These are phyloP conservation scores for Boletus barrowsii DNA, from an alignment of 768 basidiomycete genomes.

Conservation along the genomic window DNA sequence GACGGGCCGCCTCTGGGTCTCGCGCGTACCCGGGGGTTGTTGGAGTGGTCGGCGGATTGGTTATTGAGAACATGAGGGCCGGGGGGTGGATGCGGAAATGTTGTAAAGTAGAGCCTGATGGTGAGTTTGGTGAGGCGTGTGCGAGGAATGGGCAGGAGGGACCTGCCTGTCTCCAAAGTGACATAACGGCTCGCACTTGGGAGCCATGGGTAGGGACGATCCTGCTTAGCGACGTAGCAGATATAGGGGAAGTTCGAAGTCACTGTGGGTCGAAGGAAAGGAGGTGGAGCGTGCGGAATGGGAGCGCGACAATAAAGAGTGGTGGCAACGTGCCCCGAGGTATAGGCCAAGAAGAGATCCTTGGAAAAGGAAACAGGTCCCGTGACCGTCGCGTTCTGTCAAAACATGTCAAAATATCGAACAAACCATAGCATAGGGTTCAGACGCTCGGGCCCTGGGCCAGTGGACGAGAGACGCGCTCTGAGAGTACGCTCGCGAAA, in stretches of 20 bases:
- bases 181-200: conserved; percentile 71
- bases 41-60: conserved; percentile 46
- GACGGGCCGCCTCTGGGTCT: conserved; percentile 58
- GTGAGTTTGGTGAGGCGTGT: conserved; percentile 1
- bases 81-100: conserved; percentile 78
- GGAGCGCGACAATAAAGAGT: conserved; percentile 23
- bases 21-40: conserved; percentile 61
- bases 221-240: conserved; percentile 2
- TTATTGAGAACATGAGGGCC: conserved; percentile 62
- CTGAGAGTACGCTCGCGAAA: not conserved
- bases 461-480: not conserved
- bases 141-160: conserved; percentile 9
- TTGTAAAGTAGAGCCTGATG: conserved; percentile 80
- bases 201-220: conserved; percentile 32
- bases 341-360: not conserved
- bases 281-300: conserved; percentile 3
- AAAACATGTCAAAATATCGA: conserved; percentile 24
- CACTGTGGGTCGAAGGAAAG: not conserved
- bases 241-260: not conserved
- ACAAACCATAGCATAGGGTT: conserved; percentile 25
- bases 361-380: conserved; percentile 34
- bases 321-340: conserved; percentile 31
- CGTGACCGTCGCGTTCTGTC: conserved; percentile 36
- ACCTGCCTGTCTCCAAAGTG: conserved; percentile 74
- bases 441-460: not conserved